Evolutionary conservation across 2,329 filamentous ascomycete genomes (phyloP).

Genomic region (Sclerotinia borealis): DNA sequence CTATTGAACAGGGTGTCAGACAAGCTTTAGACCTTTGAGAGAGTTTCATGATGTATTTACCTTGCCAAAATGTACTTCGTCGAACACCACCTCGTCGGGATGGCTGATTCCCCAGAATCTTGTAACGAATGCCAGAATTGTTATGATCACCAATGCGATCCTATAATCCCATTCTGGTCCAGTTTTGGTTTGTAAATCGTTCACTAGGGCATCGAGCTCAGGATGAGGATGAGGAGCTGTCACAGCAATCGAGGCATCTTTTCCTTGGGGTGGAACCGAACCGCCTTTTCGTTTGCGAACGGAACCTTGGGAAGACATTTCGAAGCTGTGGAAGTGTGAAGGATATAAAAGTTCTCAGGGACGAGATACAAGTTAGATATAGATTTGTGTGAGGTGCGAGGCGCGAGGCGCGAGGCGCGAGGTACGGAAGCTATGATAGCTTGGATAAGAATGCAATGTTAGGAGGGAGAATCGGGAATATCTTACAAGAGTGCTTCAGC

Average conservation of each 20-base stretch:
- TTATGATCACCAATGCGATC: slow-evolving; percentile 70
- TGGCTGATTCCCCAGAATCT: slow-evolving; percentile 95
- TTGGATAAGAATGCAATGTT: not conserved
- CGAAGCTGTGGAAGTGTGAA: slow-evolving; percentile 11
- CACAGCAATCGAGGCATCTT: slow-evolving; percentile 34
- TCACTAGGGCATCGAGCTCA: slow-evolving; percentile 47
- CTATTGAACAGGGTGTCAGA: slow-evolving; percentile 36
- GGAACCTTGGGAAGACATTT: slow-evolving; percentile 31
- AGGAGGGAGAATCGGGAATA: not conserved
- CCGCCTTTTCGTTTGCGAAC: slow-evolving; percentile 39
- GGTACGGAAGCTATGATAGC: not conserved
- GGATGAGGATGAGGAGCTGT: slow-evolving; percentile 31
- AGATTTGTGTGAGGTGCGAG: slow-evolving; percentile 12
- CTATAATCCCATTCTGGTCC: slow-evolving; percentile 77
- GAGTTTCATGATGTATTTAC: slow-evolving; percentile 42
- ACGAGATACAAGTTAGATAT: slow-evolving; percentile 18
- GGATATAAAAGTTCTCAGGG: slow-evolving; percentile 15
- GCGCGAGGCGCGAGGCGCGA: not conserved
- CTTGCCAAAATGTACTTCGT: slow-evolving; percentile 99
- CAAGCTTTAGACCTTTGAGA: slow-evolving; percentile 6
- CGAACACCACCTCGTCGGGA: slow-evolving; percentile 94
- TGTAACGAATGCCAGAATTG: slow-evolving; percentile 77
- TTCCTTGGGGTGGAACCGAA: slow-evolving; percentile 43
- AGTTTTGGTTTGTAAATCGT: slow-evolving; percentile 36
- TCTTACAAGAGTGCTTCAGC: slow-evolving; percentile 11